These are phyloP conservation scores for Suhomyces sp. DNA, from an alignment of 805 yeast species.

Conservation along the genomic window DNA sequence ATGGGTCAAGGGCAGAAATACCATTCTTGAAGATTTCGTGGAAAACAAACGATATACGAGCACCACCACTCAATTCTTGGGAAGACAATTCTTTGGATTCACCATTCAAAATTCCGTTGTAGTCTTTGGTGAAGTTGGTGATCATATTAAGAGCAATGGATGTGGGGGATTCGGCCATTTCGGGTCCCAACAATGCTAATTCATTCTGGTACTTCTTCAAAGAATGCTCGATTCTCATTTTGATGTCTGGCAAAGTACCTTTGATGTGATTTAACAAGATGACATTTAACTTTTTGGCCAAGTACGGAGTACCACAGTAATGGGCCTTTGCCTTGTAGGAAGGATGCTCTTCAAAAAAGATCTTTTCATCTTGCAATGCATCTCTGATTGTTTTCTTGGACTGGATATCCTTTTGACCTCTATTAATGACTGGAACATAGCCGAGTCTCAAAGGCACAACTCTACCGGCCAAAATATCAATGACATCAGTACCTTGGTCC, in stretches of 20 bases:
- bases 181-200: slow-evolving; percentile 75
- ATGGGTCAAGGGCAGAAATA: slow-evolving; percentile 87
- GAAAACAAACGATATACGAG: slow-evolving; percentile 93
- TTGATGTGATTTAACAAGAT: slow-evolving; percentile 83
- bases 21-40: slow-evolving; percentile 96
- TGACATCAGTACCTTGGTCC: slow-evolving; percentile 97
- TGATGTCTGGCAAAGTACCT: slow-evolving; percentile 73
- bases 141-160: slow-evolving; percentile 87
- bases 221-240: slow-evolving; percentile 68
- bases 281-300: slow-evolving; percentile 87
- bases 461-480: slow-evolving; percentile 92
- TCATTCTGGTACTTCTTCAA: slow-evolving; percentile 71
- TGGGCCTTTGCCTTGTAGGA: slow-evolving; percentile 90
- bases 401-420: slow-evolving; percentile 97
- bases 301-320: slow-evolving; percentile 97
- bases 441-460: slow-evolving; percentile 94
- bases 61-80: slow-evolving; percentile 94
- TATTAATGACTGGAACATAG: slow-evolving; percentile 78
- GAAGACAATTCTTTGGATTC: slow-evolving; percentile 86
- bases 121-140: slow-evolving; percentile 89
- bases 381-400: slow-evolving; percentile 79
- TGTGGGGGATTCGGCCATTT: slow-evolving; percentile 82
- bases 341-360: slow-evolving; percentile 84
- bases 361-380: slow-evolving; percentile 77
- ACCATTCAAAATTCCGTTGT: slow-evolving; percentile 87